These are phyloP conservation scores for Macrotyloma uniflorum DNA, from an alignment of 306 rosid genomes.

Conservation along the genomic window DNA sequence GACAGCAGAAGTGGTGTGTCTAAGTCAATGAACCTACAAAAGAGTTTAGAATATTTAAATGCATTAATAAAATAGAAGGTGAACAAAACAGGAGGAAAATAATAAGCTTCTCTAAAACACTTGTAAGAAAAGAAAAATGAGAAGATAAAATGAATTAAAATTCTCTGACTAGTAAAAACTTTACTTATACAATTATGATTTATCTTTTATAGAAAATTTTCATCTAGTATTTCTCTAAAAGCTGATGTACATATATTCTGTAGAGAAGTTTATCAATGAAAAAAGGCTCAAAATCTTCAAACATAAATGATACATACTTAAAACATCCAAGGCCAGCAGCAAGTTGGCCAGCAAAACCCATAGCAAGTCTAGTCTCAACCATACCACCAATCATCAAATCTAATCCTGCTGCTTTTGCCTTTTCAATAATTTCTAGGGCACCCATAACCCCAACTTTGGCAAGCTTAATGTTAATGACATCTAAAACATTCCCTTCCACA, in stretches of 20 bases:
- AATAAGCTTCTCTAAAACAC: background rate
- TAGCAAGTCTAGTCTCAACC: constrained; percentile 92
- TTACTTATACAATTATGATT: too few species aligned
- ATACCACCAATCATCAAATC: constrained; percentile 89
- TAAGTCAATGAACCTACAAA: constrained; percentile 73
- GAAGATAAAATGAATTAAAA: too few species aligned
- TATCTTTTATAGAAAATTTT: too few species aligned
- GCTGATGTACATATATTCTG: background rate
- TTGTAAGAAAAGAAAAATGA: too few species aligned
- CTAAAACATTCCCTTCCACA: constrained; percentile 64
- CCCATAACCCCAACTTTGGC: constrained; percentile 87
- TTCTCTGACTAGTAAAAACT: background rate
- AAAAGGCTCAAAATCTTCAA: background rate
- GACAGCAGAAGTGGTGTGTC: constrained; percentile 81
- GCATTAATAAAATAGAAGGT: background rate
- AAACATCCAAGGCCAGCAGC: constrained; percentile 93
- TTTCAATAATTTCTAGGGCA: constrained; percentile 77
- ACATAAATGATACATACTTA: constrained; percentile 47
- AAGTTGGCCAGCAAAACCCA: constrained; percentile 93
- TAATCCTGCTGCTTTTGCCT: constrained; percentile 62
- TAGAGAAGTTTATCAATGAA: too few species aligned
- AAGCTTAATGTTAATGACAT: constrained; percentile 89
- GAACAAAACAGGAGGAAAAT: background rate
- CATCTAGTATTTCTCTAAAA: background rate
- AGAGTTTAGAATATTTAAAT: constrained; percentile 22